phyloP scores from a whole-genome alignment of 2,329 filamentous ascomycete species.

The Cadophora sp. region DNA sequence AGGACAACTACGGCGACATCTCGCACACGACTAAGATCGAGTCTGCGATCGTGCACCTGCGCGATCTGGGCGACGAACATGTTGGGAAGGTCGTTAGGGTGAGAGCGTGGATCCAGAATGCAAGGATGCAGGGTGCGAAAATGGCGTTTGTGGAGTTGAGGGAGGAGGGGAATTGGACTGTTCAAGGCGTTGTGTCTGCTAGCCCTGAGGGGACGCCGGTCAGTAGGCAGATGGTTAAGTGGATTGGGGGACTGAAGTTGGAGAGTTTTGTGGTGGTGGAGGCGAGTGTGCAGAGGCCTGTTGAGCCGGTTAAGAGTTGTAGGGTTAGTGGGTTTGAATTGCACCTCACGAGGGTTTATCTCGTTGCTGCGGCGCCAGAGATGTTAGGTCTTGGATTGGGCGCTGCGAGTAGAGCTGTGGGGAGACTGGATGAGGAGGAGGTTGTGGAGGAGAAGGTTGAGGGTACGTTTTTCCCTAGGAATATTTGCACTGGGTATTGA shows the following conservation, averaged over 20 bases:
- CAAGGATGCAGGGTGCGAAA: conserved; percentile 87
- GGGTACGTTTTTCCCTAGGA: conserved; percentile 37
- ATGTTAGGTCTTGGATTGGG: conserved; percentile 64
- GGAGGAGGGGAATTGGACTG: conserved; percentile 74
- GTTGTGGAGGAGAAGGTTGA: conserved; percentile 52
- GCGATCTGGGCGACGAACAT: conserved; percentile 67
- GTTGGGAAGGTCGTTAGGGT: conserved; percentile 76
- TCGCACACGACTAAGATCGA: conserved; percentile 62
- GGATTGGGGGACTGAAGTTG: conserved; percentile 73
- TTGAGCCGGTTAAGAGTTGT: conserved; percentile 88
- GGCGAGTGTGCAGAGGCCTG: conserved; percentile 79
- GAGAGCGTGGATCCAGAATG: conserved; percentile 85
- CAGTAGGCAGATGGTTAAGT: conserved; percentile 94
- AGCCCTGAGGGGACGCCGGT: conserved; percentile 68
- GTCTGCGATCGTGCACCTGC: conserved; percentile 64
- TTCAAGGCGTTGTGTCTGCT: conserved; percentile 81
- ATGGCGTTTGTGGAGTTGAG: conserved; percentile 89
- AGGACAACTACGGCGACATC: conserved; percentile 81
- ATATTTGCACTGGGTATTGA: not conserved
- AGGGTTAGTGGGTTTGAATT: conserved; percentile 82
- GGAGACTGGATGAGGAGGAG: conserved; percentile 66
- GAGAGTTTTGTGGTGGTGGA: conserved; percentile 87
- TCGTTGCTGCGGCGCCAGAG: conserved; percentile 69
- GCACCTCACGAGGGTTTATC: conserved; percentile 85
- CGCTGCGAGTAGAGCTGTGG: conserved; percentile 60